Evolutionary conservation across 2,329 filamentous ascomycete genomes (phyloP), one percentile per base, ranked within the genome.

Genomic region (Microascus cirrosus): DNA sequence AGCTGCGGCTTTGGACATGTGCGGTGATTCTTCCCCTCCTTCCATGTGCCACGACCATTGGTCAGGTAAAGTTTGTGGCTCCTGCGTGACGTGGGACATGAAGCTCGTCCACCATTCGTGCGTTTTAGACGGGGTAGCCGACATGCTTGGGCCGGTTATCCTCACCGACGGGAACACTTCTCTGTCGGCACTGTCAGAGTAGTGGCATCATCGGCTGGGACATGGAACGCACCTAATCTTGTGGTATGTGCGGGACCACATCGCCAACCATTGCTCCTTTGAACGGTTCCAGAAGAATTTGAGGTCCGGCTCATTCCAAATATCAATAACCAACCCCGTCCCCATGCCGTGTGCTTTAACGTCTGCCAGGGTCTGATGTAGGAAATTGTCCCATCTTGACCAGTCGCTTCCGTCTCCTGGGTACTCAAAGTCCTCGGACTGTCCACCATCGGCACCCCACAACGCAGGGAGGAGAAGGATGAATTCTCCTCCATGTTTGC

Each of bases 1-100:
- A 48, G 42, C 42, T n/a, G 11, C n/a, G 8, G 42, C 20, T n/a
- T 48, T 10, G 15, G 15, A 5, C 42, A 48, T 48, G n/a, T 48
- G 13, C 22, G 42, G 15, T 4, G 18, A 48, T 22, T 34, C 57
- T 2, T 35, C 10, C 7, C 24, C 42, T 15, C 56, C 59, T 24
- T 55, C 54, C 28, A 55, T 64, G 59, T 78, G 76, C 67, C 70
- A 77, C 20, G 70, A 63, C 60, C 74, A 77, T 58, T 74, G 71
- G 35, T 77, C 72, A 0, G 76, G 76, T 32, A 74, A 63, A 18
- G 65, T 69, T 5, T 68, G 6, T 22, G 42, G 60, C 59, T 76
- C 73, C 18, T 59, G 59, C 4, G 65, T 64, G 22, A 77, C 64
- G 50, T 67, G 65, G 1, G 61, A 58, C 1, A 70, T 28, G 70